Evolutionary conservation across 1,284 basidiomycete genomes (phyloP).

Genomic region (Agroathelia rolfsii): DNA sequence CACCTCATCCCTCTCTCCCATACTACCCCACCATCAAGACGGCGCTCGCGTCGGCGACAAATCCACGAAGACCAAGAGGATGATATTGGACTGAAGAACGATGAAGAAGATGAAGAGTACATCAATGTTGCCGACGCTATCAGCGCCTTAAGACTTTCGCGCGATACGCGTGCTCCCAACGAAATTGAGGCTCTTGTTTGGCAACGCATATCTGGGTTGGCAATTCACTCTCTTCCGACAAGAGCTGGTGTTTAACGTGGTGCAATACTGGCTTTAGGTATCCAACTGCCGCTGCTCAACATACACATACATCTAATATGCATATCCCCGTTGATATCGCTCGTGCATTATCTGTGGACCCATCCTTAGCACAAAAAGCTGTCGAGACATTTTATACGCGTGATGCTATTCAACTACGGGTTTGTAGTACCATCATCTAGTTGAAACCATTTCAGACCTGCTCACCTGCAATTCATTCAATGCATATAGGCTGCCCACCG

Average conservation of each 20-base stretch:
- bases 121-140: conserved; percentile 62
- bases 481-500: conserved; percentile 61
- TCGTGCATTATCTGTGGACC: conserved; percentile 53
- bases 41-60: conserved; percentile 36
- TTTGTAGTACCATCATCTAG: conserved; percentile 28
- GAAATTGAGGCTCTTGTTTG: conserved; percentile 57
- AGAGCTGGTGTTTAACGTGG: too few species aligned
- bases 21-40: conserved; percentile 53
- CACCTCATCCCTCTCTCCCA: conserved; percentile 80
- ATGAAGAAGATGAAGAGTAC: conserved; percentile 41
- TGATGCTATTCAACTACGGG: conserved; percentile 80
- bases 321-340: conserved; percentile 77
- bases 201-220: conserved; percentile 56
- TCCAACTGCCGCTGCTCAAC: conserved; percentile 55
- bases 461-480: conserved; percentile 2
- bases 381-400: conserved; percentile 89
- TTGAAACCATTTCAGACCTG: not conserved
- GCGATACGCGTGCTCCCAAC: conserved; percentile 49
- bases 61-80: conserved; percentile 28
- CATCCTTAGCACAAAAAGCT: conserved; percentile 74
- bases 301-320: conserved; percentile 73
- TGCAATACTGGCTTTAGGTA: conserved; percentile 39
- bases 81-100: too few species aligned
- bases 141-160: too few species aligned
- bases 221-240: too few species aligned